Conservation (phyloP, 2,329 filamentous ascomycete genomes). For the Chaetothyriales sp. region DNA sequence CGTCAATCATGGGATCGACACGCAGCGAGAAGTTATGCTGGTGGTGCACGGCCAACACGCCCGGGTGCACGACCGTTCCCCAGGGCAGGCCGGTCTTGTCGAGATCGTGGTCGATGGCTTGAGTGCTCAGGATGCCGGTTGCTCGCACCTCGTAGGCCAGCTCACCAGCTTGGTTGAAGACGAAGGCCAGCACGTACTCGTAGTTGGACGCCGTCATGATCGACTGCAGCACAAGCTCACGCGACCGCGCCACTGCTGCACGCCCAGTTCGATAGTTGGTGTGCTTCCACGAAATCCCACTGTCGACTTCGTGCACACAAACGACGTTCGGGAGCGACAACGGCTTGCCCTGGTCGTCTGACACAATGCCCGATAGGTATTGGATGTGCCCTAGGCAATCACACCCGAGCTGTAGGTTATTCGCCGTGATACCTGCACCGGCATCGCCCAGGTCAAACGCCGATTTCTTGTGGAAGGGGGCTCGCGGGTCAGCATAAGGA, state of each 20-base stretch:
- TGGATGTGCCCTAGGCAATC: constrained; percentile 57
- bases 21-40: constrained; percentile 62
- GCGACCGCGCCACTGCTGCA: constrained; percentile 46
- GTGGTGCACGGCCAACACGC: constrained; percentile 54
- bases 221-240: constrained; percentile 52
- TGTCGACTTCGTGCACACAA: constrained; percentile 57
- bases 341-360: constrained; percentile 44
- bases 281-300: constrained; percentile 55
- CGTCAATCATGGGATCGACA: constrained; percentile 42
- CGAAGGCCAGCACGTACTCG: constrained; percentile 57
- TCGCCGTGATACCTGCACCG: constrained; percentile 51
- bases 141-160: constrained; percentile 52
- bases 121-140: constrained; percentile 52
- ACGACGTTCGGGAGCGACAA: constrained; percentile 49
- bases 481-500: constrained; percentile 46
- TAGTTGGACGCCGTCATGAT: constrained; percentile 61
- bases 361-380: constrained; percentile 46
- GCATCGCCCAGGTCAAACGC: constrained; percentile 57
- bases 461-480: constrained; percentile 54
- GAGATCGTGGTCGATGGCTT: constrained; percentile 43
- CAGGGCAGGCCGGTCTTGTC: constrained; percentile 48
- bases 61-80: constrained; percentile 54
- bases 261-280: constrained; percentile 54
- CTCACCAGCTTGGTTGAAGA: constrained; percentile 56
- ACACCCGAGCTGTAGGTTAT: constrained; percentile 54